These are phyloP conservation scores for Brettanomyces anomalus DNA, from an alignment of 805 yeast genomes.

Conservation along the genomic window DNA sequence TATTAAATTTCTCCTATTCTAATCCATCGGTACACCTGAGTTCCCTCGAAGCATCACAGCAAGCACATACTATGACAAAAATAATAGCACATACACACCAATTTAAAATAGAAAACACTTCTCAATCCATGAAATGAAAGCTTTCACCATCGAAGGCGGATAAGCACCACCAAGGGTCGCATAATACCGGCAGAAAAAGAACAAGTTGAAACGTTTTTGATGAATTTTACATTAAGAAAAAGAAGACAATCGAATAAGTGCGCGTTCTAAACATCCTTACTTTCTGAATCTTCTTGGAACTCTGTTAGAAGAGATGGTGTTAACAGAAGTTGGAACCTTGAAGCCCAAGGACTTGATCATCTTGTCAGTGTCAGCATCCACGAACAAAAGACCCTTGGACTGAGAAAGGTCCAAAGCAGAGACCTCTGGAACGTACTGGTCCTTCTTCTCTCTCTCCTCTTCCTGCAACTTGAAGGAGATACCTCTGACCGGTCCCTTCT, in stretches of 20 bases:
- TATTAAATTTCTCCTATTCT: not conserved
- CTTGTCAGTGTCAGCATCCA: conserved; percentile 94
- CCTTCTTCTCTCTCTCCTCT: conserved; percentile 99
- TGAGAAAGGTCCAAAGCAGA: conserved; percentile 98
- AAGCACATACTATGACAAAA: no score
- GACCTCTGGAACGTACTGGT: conserved; percentile 99
- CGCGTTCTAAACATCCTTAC: conserved; percentile 36
- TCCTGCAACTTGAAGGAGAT: conserved; percentile 99
- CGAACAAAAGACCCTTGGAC: conserved; percentile 93
- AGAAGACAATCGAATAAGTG: not conserved
- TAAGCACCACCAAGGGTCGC: no score
- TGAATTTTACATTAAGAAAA: conserved; percentile 2
- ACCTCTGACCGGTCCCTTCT: conserved; percentile 99
- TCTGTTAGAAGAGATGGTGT: conserved; percentile 83
- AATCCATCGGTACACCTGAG: no score
- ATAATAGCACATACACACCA: no score
- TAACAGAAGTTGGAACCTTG: conserved; percentile 78
- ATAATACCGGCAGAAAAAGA: conserved; percentile 1
- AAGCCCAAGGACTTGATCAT: conserved; percentile 91
- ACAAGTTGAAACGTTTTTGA: conserved; percentile 3
- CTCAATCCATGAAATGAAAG: no score
- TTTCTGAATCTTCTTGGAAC: conserved; percentile 81
- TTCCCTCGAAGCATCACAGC: no score
- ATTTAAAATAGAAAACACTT: no score
- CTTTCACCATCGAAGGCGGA: no score